A percentile compares a stretch with the other conserved stretches of the same genome.
These are phyloP conservation scores for Celoporthe dispersa DNA, from an alignment of 2,329 filamentous ascomycete species.

Conservation along the genomic window DNA sequence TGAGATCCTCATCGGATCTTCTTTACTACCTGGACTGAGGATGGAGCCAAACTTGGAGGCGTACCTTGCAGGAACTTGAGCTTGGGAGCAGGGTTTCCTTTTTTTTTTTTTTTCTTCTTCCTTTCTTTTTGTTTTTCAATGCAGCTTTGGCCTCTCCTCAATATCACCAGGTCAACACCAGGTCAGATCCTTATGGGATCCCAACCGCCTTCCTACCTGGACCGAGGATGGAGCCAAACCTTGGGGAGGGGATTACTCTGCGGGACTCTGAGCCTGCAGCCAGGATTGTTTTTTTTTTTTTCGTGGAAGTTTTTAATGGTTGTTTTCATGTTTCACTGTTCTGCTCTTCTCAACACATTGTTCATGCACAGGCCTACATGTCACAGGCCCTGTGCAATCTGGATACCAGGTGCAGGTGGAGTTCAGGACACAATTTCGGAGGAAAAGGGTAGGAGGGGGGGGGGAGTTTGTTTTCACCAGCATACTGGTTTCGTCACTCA, in stretches of 20 bases:
- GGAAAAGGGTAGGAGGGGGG: not conserved
- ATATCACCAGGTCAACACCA: not conserved
- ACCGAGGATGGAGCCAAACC: not conserved
- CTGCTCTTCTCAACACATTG: too few relatives aligned
- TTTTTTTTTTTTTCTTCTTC: not conserved
- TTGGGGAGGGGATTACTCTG: not conserved
- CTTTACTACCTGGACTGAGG: not conserved
- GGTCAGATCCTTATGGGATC: not conserved
- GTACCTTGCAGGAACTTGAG: not conserved
- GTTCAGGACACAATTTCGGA: not conserved
- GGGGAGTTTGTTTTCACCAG: not conserved
- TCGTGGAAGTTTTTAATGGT: not conserved
- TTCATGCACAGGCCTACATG: not conserved
- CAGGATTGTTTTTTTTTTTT: not conserved
- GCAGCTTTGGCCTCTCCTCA: slow-evolving; percentile 8
- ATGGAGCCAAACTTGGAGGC: not conserved
- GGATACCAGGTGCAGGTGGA: slow-evolving; percentile 1
- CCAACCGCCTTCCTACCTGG: not conserved
- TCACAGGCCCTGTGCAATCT: not conserved
- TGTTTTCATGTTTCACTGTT: too few relatives aligned
- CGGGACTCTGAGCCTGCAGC: not conserved
- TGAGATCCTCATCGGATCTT: not conserved
- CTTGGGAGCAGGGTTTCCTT: not conserved
- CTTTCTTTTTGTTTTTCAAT: not conserved
- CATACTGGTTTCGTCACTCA: not conserved